Conservation (phyloP, 495 filamentous ascomycete species). For the Penicillium manginii region DNA sequence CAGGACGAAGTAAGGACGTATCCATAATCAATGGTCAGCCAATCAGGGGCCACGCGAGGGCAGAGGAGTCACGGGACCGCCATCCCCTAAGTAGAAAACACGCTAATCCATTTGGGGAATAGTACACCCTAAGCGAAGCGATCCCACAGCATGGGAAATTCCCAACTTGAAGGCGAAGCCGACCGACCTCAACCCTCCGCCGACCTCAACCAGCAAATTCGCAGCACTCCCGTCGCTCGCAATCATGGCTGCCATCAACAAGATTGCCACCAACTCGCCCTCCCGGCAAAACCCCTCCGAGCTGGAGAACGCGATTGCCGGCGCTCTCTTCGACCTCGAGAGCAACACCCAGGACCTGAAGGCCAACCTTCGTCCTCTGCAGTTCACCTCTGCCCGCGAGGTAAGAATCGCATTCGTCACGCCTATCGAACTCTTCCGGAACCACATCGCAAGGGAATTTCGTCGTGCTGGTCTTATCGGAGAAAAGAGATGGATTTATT, state of each 20-base stretch:
- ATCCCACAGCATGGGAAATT: conserved; percentile 45
- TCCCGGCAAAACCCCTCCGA: conserved; percentile 92
- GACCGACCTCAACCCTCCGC: conserved; percentile 38
- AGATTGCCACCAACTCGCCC: conserved; percentile 96
- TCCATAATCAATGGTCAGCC: conserved; percentile 5
- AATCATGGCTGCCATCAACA: conserved; percentile 79
- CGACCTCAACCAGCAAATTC: conserved; percentile 45
- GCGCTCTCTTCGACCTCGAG: conserved; percentile 96
- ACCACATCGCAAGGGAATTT: conserved; percentile 22
- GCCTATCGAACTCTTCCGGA: conserved; percentile 19
- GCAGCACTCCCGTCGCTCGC: conserved; percentile 47
- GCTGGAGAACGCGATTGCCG: conserved; percentile 91
- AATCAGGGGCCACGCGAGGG: conserved; percentile 31
- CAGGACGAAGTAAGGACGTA: neutral
- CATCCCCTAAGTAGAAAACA: conserved; percentile 32
- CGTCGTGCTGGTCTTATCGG: conserved; percentile 17
- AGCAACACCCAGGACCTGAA: conserved; percentile 96
- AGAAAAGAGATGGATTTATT: conserved; percentile 18
- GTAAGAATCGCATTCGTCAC: conserved; percentile 63
- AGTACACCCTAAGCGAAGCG: conserved; percentile 51
- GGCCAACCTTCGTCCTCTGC: conserved; percentile 87
- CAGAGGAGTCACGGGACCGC: conserved; percentile 39
- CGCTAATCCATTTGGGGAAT: conserved; percentile 33
- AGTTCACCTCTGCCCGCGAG: conserved; percentile 97
- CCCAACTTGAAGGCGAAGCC: conserved; percentile 33